Percentiles rank a stretch among this genome's conserved stretches.
phyloP scores from a whole-genome alignment of 73 alveolate species.

The Paramecium sonneborni region DNA sequence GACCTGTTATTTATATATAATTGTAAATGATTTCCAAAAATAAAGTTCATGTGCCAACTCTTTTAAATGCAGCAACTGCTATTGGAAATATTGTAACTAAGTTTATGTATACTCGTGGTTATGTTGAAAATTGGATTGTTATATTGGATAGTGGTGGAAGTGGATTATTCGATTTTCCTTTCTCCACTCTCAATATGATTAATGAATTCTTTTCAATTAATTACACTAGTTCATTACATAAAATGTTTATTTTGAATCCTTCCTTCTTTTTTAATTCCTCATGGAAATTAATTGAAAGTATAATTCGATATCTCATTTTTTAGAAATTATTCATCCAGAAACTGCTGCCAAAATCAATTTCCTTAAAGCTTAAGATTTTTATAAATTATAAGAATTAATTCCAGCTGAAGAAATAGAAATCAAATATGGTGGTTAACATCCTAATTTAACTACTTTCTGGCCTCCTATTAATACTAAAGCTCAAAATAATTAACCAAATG shows the following conservation, averaged over 20 bases:
- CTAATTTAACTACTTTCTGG: constrained; percentile 74
- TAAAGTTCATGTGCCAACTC: constrained; percentile 10
- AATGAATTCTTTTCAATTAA: constrained; percentile 55
- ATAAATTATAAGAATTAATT: constrained; percentile 25
- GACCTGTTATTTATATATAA: constrained; percentile 58
- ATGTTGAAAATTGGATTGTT: constrained; percentile 67
- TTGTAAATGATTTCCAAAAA: background rate
- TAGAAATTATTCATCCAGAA: constrained; percentile 66
- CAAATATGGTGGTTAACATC: constrained; percentile 85
- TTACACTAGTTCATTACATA: constrained; percentile 55
- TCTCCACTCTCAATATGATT: constrained; percentile 55
- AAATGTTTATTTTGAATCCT: constrained; percentile 65
- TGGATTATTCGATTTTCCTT: constrained; percentile 58
- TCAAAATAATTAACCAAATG: background rate
- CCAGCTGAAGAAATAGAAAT: constrained; percentile 76
- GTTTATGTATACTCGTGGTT: constrained; percentile 38
- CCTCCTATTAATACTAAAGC: constrained; percentile 49
- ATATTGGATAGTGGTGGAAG: constrained; percentile 57
- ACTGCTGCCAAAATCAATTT: constrained; percentile 60
- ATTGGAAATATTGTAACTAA: constrained; percentile 17
- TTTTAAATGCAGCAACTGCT: constrained; percentile 43
- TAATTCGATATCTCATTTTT: background rate
- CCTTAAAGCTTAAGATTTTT: constrained; percentile 46
- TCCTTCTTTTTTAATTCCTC: constrained; percentile 52
- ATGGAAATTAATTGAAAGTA: constrained; percentile 64